phyloP scores from a whole-genome alignment of 2,329 filamentous ascomycete species.

The Neonectria magnoliae region DNA sequence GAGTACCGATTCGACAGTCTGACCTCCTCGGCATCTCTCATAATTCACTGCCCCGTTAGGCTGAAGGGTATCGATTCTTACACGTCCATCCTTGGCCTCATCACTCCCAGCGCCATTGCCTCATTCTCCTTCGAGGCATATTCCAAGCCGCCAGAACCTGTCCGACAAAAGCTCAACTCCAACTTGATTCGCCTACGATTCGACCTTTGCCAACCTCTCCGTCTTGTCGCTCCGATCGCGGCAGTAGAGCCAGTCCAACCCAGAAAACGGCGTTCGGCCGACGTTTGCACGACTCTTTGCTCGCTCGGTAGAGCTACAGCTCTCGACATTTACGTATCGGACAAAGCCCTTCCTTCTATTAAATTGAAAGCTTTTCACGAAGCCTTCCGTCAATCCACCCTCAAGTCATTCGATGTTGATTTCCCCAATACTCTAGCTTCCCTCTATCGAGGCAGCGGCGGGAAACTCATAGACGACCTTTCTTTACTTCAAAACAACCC shows the following conservation, averaged over 20 bases:
- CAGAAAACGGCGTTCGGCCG: slow-evolving; percentile 13
- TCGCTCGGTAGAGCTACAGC: background rate
- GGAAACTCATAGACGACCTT: slow-evolving; percentile 2
- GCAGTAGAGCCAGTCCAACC: slow-evolving; percentile 13
- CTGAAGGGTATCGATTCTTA: slow-evolving; percentile 16
- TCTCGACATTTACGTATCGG: slow-evolving; percentile 18
- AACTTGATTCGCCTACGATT: slow-evolving; percentile 13
- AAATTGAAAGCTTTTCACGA: slow-evolving; percentile 17
- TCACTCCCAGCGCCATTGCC: slow-evolving; percentile 3
- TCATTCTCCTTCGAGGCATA: slow-evolving; percentile 15
- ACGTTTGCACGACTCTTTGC: slow-evolving; percentile 9
- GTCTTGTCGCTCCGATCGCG: background rate
- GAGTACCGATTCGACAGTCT: slow-evolving; percentile 12
- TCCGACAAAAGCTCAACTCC: slow-evolving; percentile 15
- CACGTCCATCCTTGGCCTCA: slow-evolving; percentile 5
- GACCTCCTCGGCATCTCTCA: slow-evolving; percentile 3
- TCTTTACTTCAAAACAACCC: background rate
- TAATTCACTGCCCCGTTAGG: slow-evolving; percentile 12
- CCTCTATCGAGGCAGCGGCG: slow-evolving; percentile 7
- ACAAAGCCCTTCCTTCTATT: slow-evolving; percentile 8
- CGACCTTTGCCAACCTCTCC: background rate
- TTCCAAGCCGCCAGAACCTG: background rate
- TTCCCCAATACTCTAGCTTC: background rate
- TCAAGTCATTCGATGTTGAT: slow-evolving; percentile 14
- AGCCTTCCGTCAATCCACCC: background rate